phyloP scores from a whole-genome alignment of 163 green algal species.

The Trebouxia gelatinosa region DNA sequence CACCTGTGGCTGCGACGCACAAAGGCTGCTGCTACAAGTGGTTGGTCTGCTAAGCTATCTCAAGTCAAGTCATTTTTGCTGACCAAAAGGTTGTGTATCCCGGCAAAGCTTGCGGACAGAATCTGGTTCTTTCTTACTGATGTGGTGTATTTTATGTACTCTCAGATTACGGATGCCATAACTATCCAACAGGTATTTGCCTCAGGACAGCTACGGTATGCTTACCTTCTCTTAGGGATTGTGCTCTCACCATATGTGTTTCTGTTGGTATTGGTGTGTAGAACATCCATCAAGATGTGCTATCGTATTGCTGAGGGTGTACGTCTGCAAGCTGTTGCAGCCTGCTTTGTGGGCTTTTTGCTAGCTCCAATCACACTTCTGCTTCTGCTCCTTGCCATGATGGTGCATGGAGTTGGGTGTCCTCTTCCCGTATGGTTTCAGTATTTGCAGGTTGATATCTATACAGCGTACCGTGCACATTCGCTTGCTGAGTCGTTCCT shows the following conservation, averaged over 20 bases:
- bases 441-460: neutral
- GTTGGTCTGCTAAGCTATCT: no score
- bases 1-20: neutral
- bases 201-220: neutral
- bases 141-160: neutral
- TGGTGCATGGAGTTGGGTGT: neutral
- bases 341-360: neutral
- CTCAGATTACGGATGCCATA: neutral
- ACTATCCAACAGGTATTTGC: conserved; percentile 1
- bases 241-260: neutral
- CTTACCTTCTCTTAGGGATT: neutral
- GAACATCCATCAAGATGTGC: neutral
- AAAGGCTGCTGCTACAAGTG: no score
- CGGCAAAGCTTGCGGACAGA: neutral
- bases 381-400: neutral
- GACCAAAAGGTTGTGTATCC: no score
- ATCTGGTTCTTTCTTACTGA: neutral
- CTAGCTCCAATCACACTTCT: neutral
- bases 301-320: neutral
- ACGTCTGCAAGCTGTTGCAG: neutral
- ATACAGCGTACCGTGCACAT: neutral
- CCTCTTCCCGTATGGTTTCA: neutral
- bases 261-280: neutral
- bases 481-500: neutral
- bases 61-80: no score